Percentiles rank a stretch among this genome's conserved stretches.
Conservation (phyloP, 1,284 basidiomycete genomes). For the Cryptococcus sp. region DNA sequence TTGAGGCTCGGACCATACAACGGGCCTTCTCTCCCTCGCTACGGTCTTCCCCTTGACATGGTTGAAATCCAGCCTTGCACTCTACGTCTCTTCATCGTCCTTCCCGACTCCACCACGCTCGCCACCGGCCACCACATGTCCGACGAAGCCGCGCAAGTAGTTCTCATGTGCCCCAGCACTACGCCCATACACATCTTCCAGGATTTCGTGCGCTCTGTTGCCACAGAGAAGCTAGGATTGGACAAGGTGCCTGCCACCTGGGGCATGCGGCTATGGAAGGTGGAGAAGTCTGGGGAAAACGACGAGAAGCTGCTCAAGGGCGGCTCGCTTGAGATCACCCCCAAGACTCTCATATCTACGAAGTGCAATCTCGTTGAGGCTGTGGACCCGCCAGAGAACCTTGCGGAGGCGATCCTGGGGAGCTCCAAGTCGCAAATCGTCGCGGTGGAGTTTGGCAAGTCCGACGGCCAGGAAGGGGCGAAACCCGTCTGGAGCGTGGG, state of each 20-base stretch:
- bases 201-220: constrained; percentile 12
- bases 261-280: constrained; percentile 12
- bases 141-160: constrained; percentile 10
- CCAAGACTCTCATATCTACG: constrained; percentile 19
- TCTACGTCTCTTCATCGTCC: constrained; percentile 59
- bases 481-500: constrained; percentile 26
- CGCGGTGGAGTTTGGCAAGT: constrained; percentile 38
- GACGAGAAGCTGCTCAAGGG: constrained; percentile 12
- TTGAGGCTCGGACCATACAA: constrained; percentile 39
- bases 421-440: constrained; percentile 19
- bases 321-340: constrained; percentile 23
- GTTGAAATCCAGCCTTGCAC: constrained; percentile 76
- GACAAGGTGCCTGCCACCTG: background rate
- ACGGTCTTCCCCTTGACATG: constrained; percentile 52
- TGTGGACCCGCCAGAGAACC: constrained; percentile 16
- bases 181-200: constrained; percentile 18
- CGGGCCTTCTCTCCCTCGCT: constrained; percentile 52
- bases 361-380: constrained; percentile 12
- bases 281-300: constrained; percentile 12
- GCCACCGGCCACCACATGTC: constrained; percentile 3
- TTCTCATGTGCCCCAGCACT: constrained; percentile 20
- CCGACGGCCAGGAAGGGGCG: constrained; percentile 27
- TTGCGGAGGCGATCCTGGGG: constrained; percentile 11
- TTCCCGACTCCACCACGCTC: constrained; percentile 22
- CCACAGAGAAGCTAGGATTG: constrained; percentile 2